These are phyloP conservation scores for Huiozyma sinensis DNA, from an alignment of 805 yeast species.

Conservation along the genomic window DNA sequence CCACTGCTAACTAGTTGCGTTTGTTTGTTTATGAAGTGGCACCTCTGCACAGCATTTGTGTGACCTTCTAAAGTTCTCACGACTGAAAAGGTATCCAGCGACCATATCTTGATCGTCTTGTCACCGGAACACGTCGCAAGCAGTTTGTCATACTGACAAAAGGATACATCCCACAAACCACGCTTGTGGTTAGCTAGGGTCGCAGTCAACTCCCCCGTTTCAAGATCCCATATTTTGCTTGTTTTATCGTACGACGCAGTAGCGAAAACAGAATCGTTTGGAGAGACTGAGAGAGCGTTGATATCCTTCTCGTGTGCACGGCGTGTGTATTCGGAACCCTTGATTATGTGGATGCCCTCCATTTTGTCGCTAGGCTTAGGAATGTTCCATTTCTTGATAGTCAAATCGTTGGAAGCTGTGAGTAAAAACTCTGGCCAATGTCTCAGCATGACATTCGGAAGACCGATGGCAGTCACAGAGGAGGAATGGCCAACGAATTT, in stretches of 20 bases:
- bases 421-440: constrained; percentile 55
- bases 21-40: constrained; percentile 54
- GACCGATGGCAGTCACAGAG: constrained; percentile 69
- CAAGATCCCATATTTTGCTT: constrained; percentile 80
- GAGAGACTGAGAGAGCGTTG: constrained; percentile 80
- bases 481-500: constrained; percentile 80
- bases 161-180: constrained; percentile 87
- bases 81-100: constrained; percentile 65
- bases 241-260: constrained; percentile 92
- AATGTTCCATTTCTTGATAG: constrained; percentile 76
- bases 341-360: constrained; percentile 30
- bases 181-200: constrained; percentile 83
- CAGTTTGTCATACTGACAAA: constrained; percentile 68
- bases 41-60: constrained; percentile 82
- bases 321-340: constrained; percentile 74
- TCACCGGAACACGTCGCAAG: constrained; percentile 87
- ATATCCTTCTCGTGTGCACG: constrained; percentile 96
- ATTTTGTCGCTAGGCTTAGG: constrained; percentile 33
- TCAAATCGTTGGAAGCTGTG: constrained; percentile 79
- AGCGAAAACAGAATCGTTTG: constrained; percentile 79
- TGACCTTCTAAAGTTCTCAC: constrained; percentile 86
- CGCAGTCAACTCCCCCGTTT: constrained; percentile 79
- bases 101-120: constrained; percentile 84
- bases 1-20: constrained; percentile 65
- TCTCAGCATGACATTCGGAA: constrained; percentile 44